A percentile compares a stretch with the other conserved stretches of the same genome.
Evolutionary conservation across 805 yeast genomes (phyloP).

Genomic region (Kazachstania taianensis): DNA sequence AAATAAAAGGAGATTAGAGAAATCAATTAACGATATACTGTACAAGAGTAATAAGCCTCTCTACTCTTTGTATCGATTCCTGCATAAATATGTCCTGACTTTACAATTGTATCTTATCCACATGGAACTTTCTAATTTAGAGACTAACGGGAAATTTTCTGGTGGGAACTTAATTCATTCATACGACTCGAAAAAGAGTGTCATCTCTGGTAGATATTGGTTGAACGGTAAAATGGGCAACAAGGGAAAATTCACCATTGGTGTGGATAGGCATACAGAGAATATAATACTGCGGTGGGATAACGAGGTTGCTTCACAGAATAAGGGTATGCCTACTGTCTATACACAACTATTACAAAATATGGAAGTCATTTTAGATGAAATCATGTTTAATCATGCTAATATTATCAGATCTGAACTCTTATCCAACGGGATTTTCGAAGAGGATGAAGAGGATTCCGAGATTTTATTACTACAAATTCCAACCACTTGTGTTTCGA

Average conservation of each 20-base stretch:
- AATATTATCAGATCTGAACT: conserved; percentile 25
- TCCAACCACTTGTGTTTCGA: conserved; percentile 27
- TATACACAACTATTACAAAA: conserved; percentile 21
- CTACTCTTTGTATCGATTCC: conserved; percentile 22
- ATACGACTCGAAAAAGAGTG: conserved; percentile 27
- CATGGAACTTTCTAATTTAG: conserved; percentile 21
- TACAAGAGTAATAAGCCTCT: conserved; percentile 23
- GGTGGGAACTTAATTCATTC: conserved; percentile 27
- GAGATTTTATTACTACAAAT: conserved; percentile 25
- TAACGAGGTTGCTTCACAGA: conserved; percentile 12
- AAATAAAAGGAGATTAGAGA: conserved; percentile 24
- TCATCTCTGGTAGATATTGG: conserved; percentile 28
- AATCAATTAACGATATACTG: conserved; percentile 25
- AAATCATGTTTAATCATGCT: conserved; percentile 29
- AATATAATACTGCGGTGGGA: conserved; percentile 25
- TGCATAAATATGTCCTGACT: conserved; percentile 27
- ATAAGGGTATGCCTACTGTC: conserved; percentile 13
- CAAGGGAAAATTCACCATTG: conserved; percentile 23
- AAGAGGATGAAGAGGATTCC: conserved; percentile 25
- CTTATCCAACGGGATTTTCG: conserved; percentile 21
- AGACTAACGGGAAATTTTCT: conserved; percentile 24
- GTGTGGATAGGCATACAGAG: conserved; percentile 20
- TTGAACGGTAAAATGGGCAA: conserved; percentile 24
- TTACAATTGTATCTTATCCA: conserved; percentile 27
- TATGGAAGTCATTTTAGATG: conserved; percentile 26